Evolutionary conservation across 1,139 yeast species (phyloP).

Genomic region (Casaregolazyma lundiana): DNA sequence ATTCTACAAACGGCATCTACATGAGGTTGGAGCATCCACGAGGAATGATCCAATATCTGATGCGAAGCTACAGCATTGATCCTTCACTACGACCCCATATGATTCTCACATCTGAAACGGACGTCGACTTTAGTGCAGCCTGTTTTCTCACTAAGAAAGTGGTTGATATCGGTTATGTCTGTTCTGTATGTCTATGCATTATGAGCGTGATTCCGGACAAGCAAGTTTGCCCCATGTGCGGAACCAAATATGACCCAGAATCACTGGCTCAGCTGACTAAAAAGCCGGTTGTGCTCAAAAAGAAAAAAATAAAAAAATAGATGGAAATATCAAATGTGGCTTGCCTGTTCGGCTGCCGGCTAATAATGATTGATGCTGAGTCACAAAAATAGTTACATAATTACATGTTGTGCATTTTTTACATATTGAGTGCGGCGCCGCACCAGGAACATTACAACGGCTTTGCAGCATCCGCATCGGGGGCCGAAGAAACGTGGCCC

Average conservation of each 20-base stretch:
- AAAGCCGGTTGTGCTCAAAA: conserved; percentile 49
- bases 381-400: too few relatives aligned
- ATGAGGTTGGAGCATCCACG: conserved; percentile 64
- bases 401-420: background rate
- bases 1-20: conserved; percentile 90
- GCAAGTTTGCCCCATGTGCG: conserved; percentile 62
- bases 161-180: conserved; percentile 90
- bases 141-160: conserved; percentile 86
- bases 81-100: conserved; percentile 72
- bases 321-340: conserved; percentile 10
- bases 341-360: too few relatives aligned
- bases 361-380: background rate
- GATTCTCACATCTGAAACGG: conserved; percentile 76
- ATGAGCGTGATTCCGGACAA: conserved; percentile 44
- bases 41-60: conserved; percentile 71
- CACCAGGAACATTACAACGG: background rate
- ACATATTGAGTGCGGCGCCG: background rate
- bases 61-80: conserved; percentile 68
- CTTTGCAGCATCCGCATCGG: background rate
- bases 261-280: conserved; percentile 50
- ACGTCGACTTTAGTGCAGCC: conserved; percentile 91
- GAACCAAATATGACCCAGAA: conserved; percentile 56
- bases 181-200: conserved; percentile 88
- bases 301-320: conserved; percentile 40
- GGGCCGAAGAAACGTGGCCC: background rate